Evolutionary conservation across 2,329 filamentous ascomycete genomes (phyloP).

Genomic region (Colletotrichum noveboracense): DNA sequence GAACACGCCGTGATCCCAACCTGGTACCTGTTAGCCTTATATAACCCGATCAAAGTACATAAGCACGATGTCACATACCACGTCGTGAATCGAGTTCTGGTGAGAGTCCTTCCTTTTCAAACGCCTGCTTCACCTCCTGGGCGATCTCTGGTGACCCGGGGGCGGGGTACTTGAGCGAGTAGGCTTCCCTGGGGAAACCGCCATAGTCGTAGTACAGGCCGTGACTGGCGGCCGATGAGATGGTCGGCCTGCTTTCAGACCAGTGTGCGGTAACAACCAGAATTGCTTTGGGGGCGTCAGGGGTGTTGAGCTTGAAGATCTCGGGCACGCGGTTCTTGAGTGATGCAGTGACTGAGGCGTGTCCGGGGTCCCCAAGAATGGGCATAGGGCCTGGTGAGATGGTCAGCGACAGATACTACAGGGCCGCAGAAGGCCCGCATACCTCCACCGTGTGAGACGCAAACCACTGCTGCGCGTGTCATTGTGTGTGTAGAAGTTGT

Average conservation of each 20-base stretch:
- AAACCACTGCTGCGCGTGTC: slow-evolving; percentile 49
- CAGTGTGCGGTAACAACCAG: slow-evolving; percentile 65
- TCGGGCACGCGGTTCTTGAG: slow-evolving; percentile 58
- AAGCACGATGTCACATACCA: slow-evolving; percentile 15
- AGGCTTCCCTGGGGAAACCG: slow-evolving; percentile 62
- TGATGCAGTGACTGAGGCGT: slow-evolving; percentile 55
- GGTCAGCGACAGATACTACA: background rate
- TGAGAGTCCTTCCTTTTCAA: slow-evolving; percentile 51
- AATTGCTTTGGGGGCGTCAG: slow-evolving; percentile 55
- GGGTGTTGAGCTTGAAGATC: slow-evolving; percentile 58
- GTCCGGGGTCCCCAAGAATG: slow-evolving; percentile 58
- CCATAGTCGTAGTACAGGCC: slow-evolving; percentile 63
- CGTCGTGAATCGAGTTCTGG: slow-evolving; percentile 42
- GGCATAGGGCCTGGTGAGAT: slow-evolving; percentile 56
- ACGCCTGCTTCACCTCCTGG: slow-evolving; percentile 46
- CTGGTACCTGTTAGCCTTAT: background rate
- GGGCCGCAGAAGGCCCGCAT: slow-evolving; percentile 5
- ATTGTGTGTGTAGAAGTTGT: slow-evolving; percentile 31
- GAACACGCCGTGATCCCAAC: slow-evolving; percentile 68
- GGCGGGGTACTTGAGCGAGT: slow-evolving; percentile 61
- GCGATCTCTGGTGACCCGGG: slow-evolving; percentile 60
- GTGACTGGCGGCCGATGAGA: slow-evolving; percentile 54
- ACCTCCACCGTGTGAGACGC: slow-evolving; percentile 57
- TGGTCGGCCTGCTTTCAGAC: slow-evolving; percentile 52
- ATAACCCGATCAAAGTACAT: background rate